Evolutionary conservation across 176 grass and related monocot species (phyloP), one percentile per base, ranked within the genome.

Genomic region (Phoenix roebelenii): DNA sequence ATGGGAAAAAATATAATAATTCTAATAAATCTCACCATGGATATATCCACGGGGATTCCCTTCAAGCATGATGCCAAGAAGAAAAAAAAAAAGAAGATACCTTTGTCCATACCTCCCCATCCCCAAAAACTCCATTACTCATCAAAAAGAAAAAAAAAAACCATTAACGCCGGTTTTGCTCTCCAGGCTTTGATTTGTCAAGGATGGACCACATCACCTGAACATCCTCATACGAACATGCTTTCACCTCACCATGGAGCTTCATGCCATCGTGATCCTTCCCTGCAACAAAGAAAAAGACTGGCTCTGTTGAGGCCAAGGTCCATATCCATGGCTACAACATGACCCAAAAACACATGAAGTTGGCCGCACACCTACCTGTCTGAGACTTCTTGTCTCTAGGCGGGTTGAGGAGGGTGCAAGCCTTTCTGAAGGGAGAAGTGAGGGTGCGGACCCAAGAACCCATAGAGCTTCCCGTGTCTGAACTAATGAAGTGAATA

Each of bases 171-270:
- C 35, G 35, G 0, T 66, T 66, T 50, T 72, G 18, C 4, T 85
- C 82, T 7, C 49, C 25, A 1, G 75, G 58, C 67, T 63, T 79
- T 48, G 86, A 80, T 64, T 91, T 79, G 74, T 86, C 83, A 17
- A 90, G 87, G 66, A 91, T 91, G 51, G 79, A 83, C 87, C 87
- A 86, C 87, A 91, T 86, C 30, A 91, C 83, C 54, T 80, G 82
- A 16, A 91, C 83, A 70, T 91, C 87, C 28, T 86, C 59, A 63
- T 91, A 86, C 3, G 79, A 26, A 68, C 87, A 91, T 20, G 83
- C 87, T 83, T 83, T 86, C 61, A 91, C 87, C 64, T 91, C 87
- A 9, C 82, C 82, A 49, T 80, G 83, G 15, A 91, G 87, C 51
- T 80, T 76, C n/a, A 73, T 71, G 24, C 78, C 69, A 50, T 69